Evolutionary conservation across 1,284 basidiomycete genomes (phyloP).

Genomic region (Lignosus rhinocerotis): DNA sequence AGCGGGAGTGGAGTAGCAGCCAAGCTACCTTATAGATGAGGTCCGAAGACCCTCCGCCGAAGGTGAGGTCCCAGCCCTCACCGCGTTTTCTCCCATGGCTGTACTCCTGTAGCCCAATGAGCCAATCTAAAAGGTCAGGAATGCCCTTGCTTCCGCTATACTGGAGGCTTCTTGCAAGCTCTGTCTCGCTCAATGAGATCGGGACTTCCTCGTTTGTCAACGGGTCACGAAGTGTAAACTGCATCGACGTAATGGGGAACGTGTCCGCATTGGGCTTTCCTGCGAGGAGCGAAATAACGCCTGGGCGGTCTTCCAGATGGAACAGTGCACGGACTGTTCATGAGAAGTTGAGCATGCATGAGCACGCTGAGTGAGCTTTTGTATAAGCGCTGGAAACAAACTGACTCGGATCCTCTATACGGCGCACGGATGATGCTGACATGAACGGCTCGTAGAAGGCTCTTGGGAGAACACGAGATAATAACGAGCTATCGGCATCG

Average conservation of each 20-base stretch:
- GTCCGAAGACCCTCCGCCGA: constrained; percentile 88
- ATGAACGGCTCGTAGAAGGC: constrained; percentile 55
- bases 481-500: not conserved
- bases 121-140: constrained; percentile 64
- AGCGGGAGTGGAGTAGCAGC: not conserved
- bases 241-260: constrained; percentile 86
- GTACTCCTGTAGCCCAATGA: constrained; percentile 64
- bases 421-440: constrained; percentile 51
- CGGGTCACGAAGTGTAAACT: constrained; percentile 52
- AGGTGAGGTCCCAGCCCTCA: constrained; percentile 71
- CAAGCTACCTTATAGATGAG: constrained; percentile 76
- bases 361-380: not conserved
- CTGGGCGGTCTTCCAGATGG: constrained; percentile 76
- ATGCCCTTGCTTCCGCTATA: constrained; percentile 79
- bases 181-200: constrained; percentile 52
- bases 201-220: constrained; percentile 41
- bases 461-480: constrained; percentile 37
- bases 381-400: not conserved
- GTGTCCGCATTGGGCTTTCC: constrained; percentile 88
- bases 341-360: not conserved
- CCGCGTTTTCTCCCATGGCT: constrained; percentile 59
- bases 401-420: constrained; percentile 60
- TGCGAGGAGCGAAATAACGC: constrained; percentile 82
- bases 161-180: constrained; percentile 68
- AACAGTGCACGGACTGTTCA: constrained; percentile 48